phyloP scores from a whole-genome alignment of 495 filamentous ascomycete species.

The Penicillium paradoxum region DNA sequence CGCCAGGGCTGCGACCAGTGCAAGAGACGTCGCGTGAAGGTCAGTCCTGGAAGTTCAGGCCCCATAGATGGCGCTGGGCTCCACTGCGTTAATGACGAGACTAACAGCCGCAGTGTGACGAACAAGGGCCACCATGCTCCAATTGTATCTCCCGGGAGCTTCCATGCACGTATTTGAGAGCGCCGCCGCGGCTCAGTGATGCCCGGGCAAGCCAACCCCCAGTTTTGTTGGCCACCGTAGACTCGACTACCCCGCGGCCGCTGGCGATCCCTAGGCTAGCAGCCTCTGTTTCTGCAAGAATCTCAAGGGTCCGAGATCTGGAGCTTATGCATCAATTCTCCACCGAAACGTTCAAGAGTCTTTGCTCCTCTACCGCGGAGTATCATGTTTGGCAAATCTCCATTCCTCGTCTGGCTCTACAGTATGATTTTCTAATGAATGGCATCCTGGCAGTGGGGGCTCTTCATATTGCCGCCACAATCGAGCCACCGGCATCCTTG shows the following conservation, averaged over 20 bases:
- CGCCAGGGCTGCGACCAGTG: constrained; percentile 55
- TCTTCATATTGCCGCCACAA: constrained; percentile 45
- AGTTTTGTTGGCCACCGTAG: constrained; percentile 1
- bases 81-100: neutral
- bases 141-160: constrained; percentile 41
- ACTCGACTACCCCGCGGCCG: constrained; percentile 8
- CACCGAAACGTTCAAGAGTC: constrained; percentile 36
- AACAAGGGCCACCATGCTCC: constrained; percentile 41
- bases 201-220: constrained; percentile 2
- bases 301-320: constrained; percentile 28
- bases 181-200: constrained; percentile 16
- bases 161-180: constrained; percentile 35
- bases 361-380: constrained; percentile 26
- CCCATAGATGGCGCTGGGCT: neutral
- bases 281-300: constrained; percentile 13
- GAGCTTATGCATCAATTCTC: constrained; percentile 43
- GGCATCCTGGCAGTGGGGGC: constrained; percentile 50
- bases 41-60: constrained; percentile 11
- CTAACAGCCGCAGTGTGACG: constrained; percentile 36
- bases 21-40: constrained; percentile 55
- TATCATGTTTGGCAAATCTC: constrained; percentile 34
- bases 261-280: constrained; percentile 19
- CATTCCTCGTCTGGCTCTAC: constrained; percentile 45
- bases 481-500: constrained; percentile 31
- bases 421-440: constrained; percentile 51